Conservation (phyloP, 306 rosid genomes). For the Erythrophleum fordii region DNA sequence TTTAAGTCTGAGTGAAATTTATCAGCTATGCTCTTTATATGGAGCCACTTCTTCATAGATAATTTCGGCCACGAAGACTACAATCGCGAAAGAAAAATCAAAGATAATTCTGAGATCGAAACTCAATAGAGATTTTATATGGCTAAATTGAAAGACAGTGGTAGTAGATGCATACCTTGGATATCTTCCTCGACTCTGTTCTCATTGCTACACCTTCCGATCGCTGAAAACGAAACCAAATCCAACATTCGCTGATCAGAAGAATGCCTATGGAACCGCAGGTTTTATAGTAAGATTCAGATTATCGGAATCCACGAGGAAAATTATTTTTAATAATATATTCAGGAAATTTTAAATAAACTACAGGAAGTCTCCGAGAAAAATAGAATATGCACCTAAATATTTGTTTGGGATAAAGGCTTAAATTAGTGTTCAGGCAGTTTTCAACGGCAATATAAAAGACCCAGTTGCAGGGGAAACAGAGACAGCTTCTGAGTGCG, state of each 20-base stretch:
- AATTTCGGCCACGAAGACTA: slow-evolving; percentile 72
- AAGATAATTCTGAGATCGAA: not conserved
- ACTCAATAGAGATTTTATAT: not conserved
- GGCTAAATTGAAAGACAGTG: not conserved
- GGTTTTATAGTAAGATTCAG: slow-evolving; percentile 18
- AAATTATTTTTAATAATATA: not conserved
- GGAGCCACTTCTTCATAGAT: slow-evolving; percentile 65
- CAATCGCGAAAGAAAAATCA: not conserved
- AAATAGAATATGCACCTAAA: slow-evolving; percentile 17
- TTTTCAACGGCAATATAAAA: slow-evolving; percentile 63
- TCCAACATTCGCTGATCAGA: slow-evolving; percentile 18
- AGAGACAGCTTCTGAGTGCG: slow-evolving; percentile 55
- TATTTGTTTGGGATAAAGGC: not conserved
- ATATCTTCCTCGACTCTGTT: slow-evolving; percentile 54
- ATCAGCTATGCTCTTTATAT: slow-evolving; percentile 44
- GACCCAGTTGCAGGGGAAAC: slow-evolving; percentile 65
- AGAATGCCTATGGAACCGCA: slow-evolving; percentile 24
- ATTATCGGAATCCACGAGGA: slow-evolving; percentile 40
- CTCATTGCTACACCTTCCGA: slow-evolving; percentile 53
- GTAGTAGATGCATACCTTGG: slow-evolving; percentile 46
- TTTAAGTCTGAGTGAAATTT: slow-evolving; percentile 56
- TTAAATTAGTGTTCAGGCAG: slow-evolving; percentile 40
- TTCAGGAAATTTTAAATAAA: not conserved
- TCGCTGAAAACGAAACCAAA: slow-evolving; percentile 26
- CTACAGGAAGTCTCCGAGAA: not conserved